phyloP scores from a whole-genome alignment of 179 eudicot species.

The Heliamphora pulchella region DNA sequence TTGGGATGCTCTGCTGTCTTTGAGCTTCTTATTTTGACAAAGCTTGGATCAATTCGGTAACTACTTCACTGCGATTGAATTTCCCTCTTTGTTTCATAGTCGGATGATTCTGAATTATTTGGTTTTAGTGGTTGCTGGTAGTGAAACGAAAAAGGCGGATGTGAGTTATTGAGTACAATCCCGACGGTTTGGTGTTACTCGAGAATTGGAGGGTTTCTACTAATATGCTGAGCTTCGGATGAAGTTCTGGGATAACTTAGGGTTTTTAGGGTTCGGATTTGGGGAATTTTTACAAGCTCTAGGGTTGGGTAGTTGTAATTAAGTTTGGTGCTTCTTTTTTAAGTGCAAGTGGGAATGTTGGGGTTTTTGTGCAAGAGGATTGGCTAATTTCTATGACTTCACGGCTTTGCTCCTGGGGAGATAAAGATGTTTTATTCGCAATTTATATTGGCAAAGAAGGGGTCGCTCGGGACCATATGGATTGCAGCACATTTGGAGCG shows the following conservation, averaged over 20 bases:
- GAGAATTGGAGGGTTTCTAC: constrained; percentile 1
- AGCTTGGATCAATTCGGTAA: background rate
- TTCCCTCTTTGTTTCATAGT: background rate
- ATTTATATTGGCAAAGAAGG: constrained; percentile 93
- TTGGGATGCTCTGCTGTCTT: background rate
- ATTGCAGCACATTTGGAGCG: constrained; percentile 98
- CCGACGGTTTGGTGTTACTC: background rate
- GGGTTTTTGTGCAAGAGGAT: constrained; percentile 3
- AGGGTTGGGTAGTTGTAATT: background rate
- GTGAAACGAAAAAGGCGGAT: constrained; percentile 1
- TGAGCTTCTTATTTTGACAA: background rate
- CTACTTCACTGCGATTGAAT: background rate
- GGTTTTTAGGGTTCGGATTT: constrained; percentile 14
- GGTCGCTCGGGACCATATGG: constrained; percentile 99
- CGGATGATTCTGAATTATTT: background rate
- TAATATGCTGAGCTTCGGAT: background rate
- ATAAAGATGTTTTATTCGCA: constrained; percentile 85
- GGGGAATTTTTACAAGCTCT: constrained; percentile 4
- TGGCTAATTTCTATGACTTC: constrained; percentile 16
- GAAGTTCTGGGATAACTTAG: constrained; percentile 15
- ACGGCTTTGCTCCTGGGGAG: constrained; percentile 21
- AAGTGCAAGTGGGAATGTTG: background rate
- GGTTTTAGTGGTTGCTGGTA: background rate
- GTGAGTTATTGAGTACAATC: background rate
- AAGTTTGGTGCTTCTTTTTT: constrained; percentile 1